Base-by-base conservation (phyloP, 2,329 filamentous ascomycete species). In the Penicillium sclerotiorum region DNA sequence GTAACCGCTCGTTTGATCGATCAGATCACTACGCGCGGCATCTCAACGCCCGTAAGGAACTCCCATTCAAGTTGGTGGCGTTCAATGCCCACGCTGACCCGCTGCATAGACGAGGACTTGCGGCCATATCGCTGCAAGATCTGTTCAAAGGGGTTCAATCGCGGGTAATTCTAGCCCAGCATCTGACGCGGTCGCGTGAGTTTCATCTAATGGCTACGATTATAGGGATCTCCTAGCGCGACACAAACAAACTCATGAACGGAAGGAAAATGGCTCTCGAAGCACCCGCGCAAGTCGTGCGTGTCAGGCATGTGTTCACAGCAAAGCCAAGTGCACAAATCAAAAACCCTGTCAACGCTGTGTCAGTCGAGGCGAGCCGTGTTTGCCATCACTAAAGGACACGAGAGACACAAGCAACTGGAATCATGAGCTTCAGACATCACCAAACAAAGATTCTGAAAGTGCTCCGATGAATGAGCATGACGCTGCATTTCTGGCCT, bases 301-400 rank as follows among this genome's bases (percentile, higher is more conserved):
- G 25, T 41, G 38, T 21, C 38, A 41, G 13, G 38, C 38, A 41
- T 41, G 38, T 41, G 38, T 41, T 25, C 38, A 18, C 12, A 41
- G 38, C 38, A 41, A 41, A 25, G 23, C 38, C 21, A 41, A 41
- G 13, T 41, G 38, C 38, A 41, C 21, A 15, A 21, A 41, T n/a
- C 38, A 41, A 17, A 41, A 41, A 13, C 38, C 38, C 4, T 41
- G 38, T 41, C 38, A 41, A 25, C 38, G 38, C 23, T 41, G 38
- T 21, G 23, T 41, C 8, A 41, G 38, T 25, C 38, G 38, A 17
- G 38, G 38, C n/a, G 38, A 41, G 38, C 38, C 38, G 5, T 41
- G 38, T n/a, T 41, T 41, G 38, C 38, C 38, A 41, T 41, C 38
- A 15, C 4, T 25, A 13, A 41, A 41, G n/a, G 21, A 41, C 25